Conservation (phyloP, 2,329 filamentous ascomycete species). For the Penicillium capsulatum region DNA sequence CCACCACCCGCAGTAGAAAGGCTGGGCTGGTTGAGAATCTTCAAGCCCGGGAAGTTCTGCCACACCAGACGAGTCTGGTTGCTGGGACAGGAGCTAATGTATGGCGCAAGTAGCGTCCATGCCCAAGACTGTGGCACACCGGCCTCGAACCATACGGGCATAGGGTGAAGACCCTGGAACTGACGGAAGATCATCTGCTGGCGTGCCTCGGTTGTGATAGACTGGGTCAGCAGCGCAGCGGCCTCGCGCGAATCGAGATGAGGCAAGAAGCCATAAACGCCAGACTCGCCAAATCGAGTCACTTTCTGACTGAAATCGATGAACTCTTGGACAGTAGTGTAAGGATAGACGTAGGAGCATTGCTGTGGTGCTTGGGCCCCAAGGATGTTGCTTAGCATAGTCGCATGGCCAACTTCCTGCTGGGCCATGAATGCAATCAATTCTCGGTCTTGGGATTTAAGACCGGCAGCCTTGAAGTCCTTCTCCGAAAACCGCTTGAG, state of each 20-base stretch:
- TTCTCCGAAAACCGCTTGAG: constrained; percentile 63
- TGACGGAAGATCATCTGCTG: constrained; percentile 84
- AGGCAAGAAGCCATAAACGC: constrained; percentile 74
- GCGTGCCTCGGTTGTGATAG: constrained; percentile 72
- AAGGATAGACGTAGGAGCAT: constrained; percentile 80
- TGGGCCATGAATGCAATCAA: constrained; percentile 73
- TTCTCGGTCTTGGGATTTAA: constrained; percentile 64
- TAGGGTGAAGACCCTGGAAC: constrained; percentile 72
- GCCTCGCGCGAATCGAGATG: constrained; percentile 74
- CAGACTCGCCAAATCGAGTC: constrained; percentile 75
- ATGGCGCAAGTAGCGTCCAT: constrained; percentile 76
- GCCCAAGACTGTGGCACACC: constrained; percentile 80
- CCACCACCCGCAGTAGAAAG: constrained; percentile 32
- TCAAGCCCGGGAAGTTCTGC: constrained; percentile 76
- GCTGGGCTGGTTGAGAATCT: constrained; percentile 73
- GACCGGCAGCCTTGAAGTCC: constrained; percentile 65
- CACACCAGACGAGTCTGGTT: constrained; percentile 71
- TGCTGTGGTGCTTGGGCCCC: constrained; percentile 65
- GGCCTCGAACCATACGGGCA: constrained; percentile 77
- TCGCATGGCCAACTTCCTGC: constrained; percentile 74
- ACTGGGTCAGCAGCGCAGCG: constrained; percentile 67
- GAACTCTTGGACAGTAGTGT: constrained; percentile 67
- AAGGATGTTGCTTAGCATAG: constrained; percentile 71
- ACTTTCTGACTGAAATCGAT: constrained; percentile 81
- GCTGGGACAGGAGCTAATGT: constrained; percentile 70